Evolutionary conservation across 2,329 filamentous ascomycete genomes (phyloP), one percentile per base, ranked within the genome.

Genomic region (Myriosclerotinia duriaeana): DNA sequence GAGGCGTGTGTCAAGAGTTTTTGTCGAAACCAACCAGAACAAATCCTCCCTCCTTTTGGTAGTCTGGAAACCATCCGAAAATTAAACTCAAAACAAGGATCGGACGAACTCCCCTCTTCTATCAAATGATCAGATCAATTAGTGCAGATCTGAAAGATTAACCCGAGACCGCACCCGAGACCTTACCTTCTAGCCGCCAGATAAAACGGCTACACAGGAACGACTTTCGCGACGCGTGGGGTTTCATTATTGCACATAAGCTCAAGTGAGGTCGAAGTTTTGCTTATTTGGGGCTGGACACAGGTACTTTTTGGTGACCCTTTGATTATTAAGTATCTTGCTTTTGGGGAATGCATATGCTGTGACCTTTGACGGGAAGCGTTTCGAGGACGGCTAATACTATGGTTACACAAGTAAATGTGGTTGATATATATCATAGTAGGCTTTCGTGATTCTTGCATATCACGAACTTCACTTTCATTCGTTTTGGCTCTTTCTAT

Each of bases 181-280:
- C 58, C n/a, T 50, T 34, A 12, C 34, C 58, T 34, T 22, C 30
- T 61, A 61, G 34, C 58, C 58, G 58, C 58, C 58, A 50, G 22
- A 38, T 30, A 40, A 50, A 38, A 61, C 46, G 30, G 58, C 44
- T 61, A 50, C 58, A 61, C 44, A 7, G 15, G 34, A 50, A 61
- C 58, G 26, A 30, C 11, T n/a, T 40, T 59, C 22, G 63, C 63
- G 44, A 65, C 63, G 42, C 30, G 15, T 58, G 34, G 15, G 63
- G 63, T 65, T 65, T 65, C 53, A 65, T 34, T 42, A 14, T 48
- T 56, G 38, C 58, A 61, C n/a, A 44, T 46, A 26, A 46, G 52
- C 61, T 46, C 12, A 26, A 9, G 4, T 56, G 30, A 20, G 30
- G 40, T 61, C 20, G 17, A 50, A 38, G 0, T 50, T 50, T 15